Conservation (phyloP, 768 basidiomycete species). For the Agaricus blazei region DNA sequence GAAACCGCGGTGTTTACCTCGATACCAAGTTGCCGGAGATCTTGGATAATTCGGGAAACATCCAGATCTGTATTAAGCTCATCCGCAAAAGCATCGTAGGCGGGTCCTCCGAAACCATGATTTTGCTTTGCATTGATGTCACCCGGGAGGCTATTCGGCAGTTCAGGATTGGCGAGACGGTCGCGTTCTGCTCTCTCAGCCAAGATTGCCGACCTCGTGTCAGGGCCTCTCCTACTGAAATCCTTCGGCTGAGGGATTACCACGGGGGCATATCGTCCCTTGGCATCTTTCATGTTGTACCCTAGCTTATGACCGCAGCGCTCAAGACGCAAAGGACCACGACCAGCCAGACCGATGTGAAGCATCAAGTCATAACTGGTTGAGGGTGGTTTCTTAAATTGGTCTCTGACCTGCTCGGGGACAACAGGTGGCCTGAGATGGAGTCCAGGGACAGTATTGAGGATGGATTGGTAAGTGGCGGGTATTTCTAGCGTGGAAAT, state of each 20-base stretch:
- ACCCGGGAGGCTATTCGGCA: conserved; percentile 5
- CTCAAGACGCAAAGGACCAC: conserved; percentile 61
- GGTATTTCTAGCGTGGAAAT: conserved; percentile 57
- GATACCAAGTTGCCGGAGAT: conserved; percentile 45
- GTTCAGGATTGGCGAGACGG: conserved; percentile 9
- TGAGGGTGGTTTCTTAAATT: conserved; percentile 33
- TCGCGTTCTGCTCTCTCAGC: conserved; percentile 21
- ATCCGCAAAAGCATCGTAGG: conserved; percentile 52
- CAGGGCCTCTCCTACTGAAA: conserved; percentile 33
- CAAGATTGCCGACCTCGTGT: conserved; percentile 17
- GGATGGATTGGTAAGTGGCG: conserved; percentile 53
- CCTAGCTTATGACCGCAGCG: conserved; percentile 61
- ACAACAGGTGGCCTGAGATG: conserved; percentile 57
- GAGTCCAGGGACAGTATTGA: conserved; percentile 49
- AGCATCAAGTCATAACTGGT: conserved; percentile 66
- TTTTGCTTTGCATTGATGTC: conserved; percentile 7
- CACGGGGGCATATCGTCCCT: conserved; percentile 50
- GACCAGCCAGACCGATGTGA: conserved; percentile 64
- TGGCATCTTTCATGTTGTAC: conserved; percentile 65
- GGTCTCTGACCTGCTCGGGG: conserved; percentile 26
- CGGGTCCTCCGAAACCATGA: conserved; percentile 21
- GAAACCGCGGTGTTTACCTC: conserved; percentile 30
- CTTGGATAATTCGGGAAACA: conserved; percentile 50
- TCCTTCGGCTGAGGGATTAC: conserved; percentile 37
- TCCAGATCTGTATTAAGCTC: conserved; percentile 59